Percentiles rank a stretch among this genome's conserved stretches.
Conservation (phyloP, 108 stramenopile genomes). For the Hondaea fermentalgiana region DNA sequence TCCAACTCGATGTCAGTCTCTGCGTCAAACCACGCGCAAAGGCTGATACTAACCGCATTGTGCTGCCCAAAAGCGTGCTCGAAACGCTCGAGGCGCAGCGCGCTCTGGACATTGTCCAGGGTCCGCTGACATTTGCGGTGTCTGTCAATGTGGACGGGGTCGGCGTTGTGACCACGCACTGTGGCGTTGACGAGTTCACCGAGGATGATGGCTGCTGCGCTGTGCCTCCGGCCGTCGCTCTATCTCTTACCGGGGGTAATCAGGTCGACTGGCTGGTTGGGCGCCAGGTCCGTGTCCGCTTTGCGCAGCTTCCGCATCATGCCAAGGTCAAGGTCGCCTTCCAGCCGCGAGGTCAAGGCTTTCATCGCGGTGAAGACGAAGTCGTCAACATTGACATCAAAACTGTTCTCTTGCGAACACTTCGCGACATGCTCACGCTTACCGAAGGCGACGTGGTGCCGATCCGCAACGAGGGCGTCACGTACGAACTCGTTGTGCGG, state of each 20-base stretch:
- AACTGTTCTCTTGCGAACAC: neutral
- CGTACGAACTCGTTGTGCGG: neutral
- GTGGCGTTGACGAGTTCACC: slow-evolving; percentile 10
- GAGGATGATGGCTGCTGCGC: neutral
- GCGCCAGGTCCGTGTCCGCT: neutral
- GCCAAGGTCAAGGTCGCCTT: neutral
- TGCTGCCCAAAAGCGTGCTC: neutral
- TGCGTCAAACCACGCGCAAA: neutral
- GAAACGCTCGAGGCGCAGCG: neutral
- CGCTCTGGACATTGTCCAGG: neutral
- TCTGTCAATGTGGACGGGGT: neutral
- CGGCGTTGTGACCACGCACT: neutral
- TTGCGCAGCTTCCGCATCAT: neutral
- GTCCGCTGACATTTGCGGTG: neutral
- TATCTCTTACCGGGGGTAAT: neutral
- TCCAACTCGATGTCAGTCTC: neutral
- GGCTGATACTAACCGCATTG: neutral
- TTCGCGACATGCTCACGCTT: neutral
- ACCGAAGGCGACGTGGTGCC: neutral
- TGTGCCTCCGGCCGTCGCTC: neutral
- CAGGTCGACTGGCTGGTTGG: neutral
- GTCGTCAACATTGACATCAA: slow-evolving; percentile 10
- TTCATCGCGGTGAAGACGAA: neutral
- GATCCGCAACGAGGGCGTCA: neutral
- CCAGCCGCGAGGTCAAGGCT: neutral